Percentiles rank a stretch among this genome's conserved stretches.
Conservation (phyloP, 2,329 filamentous ascomycete species). For the Diaporthe batatas region DNA sequence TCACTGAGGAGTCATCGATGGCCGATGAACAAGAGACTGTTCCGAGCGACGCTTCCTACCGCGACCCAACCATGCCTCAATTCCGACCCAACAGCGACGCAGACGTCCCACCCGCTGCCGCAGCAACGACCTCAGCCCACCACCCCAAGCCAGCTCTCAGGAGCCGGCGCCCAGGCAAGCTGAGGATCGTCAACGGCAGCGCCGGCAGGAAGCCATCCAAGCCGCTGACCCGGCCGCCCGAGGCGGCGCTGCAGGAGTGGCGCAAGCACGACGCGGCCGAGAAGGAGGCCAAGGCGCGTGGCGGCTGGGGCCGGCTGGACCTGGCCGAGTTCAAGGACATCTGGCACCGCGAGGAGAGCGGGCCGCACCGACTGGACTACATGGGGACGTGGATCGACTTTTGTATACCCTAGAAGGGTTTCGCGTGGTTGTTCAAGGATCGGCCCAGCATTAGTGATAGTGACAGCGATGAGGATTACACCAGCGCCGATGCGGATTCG, state of each 20-base stretch:
- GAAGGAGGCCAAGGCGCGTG: conserved; percentile 75
- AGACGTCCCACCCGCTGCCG: conserved; percentile 42
- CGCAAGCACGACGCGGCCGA: conserved; percentile 75
- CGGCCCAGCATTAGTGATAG: not conserved
- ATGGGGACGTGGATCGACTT: conserved; percentile 93
- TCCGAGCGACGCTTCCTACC: conserved; percentile 48
- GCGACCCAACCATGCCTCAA: conserved; percentile 77
- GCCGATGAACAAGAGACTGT: conserved; percentile 38
- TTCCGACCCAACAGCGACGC: conserved; percentile 70
- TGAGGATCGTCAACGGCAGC: conserved; percentile 38
- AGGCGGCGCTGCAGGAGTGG: conserved; percentile 59
- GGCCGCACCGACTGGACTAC: conserved; percentile 78
- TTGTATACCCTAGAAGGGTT: conserved; percentile 68
- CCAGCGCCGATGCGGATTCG: not conserved
- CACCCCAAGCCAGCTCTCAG: conserved; percentile 22
- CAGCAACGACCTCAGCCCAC: not conserved
- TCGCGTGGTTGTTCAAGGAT: not conserved
- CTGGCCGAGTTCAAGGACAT: conserved; percentile 84
- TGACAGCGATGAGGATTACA: not conserved
- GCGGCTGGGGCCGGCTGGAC: conserved; percentile 83
- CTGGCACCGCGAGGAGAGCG: conserved; percentile 76
- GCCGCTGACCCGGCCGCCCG: conserved; percentile 43
- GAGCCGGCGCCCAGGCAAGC: conserved; percentile 23
- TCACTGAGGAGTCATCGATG: conserved; percentile 13
- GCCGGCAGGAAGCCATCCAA: conserved; percentile 41